phyloP scores from a whole-genome alignment of 257 asterid genomes.

The Thymus mandschuricus region DNA sequence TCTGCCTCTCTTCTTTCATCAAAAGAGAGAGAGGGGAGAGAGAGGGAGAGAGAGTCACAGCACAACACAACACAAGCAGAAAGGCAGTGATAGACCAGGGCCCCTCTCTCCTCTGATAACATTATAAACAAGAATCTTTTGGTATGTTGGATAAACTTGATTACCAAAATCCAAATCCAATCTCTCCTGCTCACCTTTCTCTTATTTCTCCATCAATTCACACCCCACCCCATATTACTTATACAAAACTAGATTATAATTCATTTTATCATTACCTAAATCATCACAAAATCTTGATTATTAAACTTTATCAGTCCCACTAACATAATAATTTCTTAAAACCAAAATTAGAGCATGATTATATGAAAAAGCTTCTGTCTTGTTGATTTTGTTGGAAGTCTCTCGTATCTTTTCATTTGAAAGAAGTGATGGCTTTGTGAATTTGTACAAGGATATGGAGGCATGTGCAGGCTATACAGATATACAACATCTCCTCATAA shows the following conservation, averaged over 20 bases:
- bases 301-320: slow-evolving; percentile 7
- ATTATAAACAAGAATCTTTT: slow-evolving; percentile 34
- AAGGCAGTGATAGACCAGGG: slow-evolving; percentile 40
- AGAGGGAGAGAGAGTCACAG: slow-evolving; percentile 18
- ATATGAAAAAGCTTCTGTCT: slow-evolving; percentile 33
- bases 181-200: slow-evolving; percentile 35
- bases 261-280: slow-evolving; percentile 18
- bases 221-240: not conserved
- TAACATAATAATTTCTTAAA: not conserved
- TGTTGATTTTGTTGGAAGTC: slow-evolving; percentile 34
- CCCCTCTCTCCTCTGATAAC: slow-evolving; percentile 29
- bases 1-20: too few relatives aligned
- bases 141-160: slow-evolving; percentile 29
- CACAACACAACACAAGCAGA: slow-evolving; percentile 25
- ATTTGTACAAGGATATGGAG: slow-evolving; percentile 63
- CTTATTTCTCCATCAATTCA: slow-evolving; percentile 26
- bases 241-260: not conserved
- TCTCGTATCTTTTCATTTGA: slow-evolving; percentile 27
- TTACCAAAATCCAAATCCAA: slow-evolving; percentile 47
- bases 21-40: not conserved
- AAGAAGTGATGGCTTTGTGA: slow-evolving; percentile 44
- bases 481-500: slow-evolving; percentile 44
- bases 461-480: slow-evolving; percentile 66
- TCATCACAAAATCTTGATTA: slow-evolving; percentile 17
- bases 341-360: not conserved